phyloP scores from a whole-genome alignment of 768 basidiomycete species.

The Clavulina sp. region DNA sequence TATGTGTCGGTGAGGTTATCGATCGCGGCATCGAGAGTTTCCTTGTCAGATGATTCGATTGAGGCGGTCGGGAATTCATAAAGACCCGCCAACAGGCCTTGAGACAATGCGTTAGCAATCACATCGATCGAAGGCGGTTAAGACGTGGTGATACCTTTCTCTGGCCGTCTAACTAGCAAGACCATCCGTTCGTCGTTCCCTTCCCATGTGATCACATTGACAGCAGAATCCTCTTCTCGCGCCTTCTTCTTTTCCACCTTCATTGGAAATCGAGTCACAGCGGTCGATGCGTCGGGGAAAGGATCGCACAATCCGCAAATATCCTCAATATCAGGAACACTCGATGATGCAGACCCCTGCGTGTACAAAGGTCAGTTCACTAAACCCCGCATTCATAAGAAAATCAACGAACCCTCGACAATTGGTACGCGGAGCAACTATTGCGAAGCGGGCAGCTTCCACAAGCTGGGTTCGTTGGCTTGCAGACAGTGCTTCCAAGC shows the following conservation, averaged over 20 bases:
- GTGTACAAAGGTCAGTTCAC: neutral
- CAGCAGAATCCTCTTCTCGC: slow-evolving; percentile 68
- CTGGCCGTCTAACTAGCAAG: slow-evolving; percentile 64
- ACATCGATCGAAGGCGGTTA: neutral
- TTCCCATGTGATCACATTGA: slow-evolving; percentile 72
- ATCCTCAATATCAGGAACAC: slow-evolving; percentile 64
- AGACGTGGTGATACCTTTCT: slow-evolving; percentile 39
- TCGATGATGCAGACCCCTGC: slow-evolving; percentile 5
- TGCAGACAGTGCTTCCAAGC: slow-evolving; percentile 85
- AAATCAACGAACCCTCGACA: neutral
- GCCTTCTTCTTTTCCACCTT: slow-evolving; percentile 65
- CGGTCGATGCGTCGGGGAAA: slow-evolving; percentile 18
- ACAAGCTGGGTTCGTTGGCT: slow-evolving; percentile 65
- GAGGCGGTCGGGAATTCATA: slow-evolving; percentile 49
- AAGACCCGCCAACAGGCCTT: slow-evolving; percentile 80
- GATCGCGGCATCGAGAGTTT: slow-evolving; percentile 15
- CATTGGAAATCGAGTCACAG: slow-evolving; percentile 76
- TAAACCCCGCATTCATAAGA: neutral
- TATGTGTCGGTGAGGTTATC: slow-evolving; percentile 27
- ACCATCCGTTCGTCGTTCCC: slow-evolving; percentile 36
- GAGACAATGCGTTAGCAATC: slow-evolving; percentile 11
- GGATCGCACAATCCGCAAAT: slow-evolving; percentile 52
- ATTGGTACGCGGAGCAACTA: slow-evolving; percentile 48
- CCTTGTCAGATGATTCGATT: neutral
- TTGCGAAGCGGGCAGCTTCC: slow-evolving; percentile 46